Evolutionary conservation across 306 rosid genomes (phyloP).

Genomic region (Purshia tridentata): DNA sequence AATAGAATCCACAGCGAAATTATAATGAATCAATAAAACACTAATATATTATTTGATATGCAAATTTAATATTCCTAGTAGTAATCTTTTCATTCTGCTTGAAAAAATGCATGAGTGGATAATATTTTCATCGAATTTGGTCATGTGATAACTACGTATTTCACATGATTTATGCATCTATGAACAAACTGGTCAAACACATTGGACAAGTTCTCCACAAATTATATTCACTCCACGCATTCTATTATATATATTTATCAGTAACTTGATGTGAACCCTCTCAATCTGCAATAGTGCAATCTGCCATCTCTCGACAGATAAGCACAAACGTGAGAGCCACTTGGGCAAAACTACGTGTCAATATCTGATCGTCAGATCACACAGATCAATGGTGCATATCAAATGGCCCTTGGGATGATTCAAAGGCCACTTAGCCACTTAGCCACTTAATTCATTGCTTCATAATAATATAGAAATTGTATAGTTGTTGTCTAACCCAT

Average conservation of each 20-base stretch:
- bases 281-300: too few relatives aligned
- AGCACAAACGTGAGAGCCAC: not conserved
- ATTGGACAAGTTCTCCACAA: not conserved
- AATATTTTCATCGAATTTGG: too few relatives aligned
- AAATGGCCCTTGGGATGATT: constrained; percentile 9
- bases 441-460: not conserved
- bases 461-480: not conserved
- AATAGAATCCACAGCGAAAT: too few relatives aligned
- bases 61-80: too few relatives aligned
- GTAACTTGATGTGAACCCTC: not conserved
- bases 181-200: not conserved
- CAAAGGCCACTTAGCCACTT: constrained; percentile 9
- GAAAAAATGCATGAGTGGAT: too few relatives aligned
- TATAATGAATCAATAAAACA: too few relatives aligned
- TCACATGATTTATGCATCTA: not conserved
- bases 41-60: too few relatives aligned
- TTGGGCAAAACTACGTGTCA: not conserved
- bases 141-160: not conserved
- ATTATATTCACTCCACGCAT: not conserved
- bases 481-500: not conserved
- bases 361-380: not conserved
- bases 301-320: not conserved
- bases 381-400: not conserved
- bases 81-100: too few relatives aligned
- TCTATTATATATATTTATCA: not conserved